These are phyloP conservation scores for Rhizophagus prolifer DNA, from an alignment of 192 early-diverging fungal genomes.

Conservation along the genomic window DNA sequence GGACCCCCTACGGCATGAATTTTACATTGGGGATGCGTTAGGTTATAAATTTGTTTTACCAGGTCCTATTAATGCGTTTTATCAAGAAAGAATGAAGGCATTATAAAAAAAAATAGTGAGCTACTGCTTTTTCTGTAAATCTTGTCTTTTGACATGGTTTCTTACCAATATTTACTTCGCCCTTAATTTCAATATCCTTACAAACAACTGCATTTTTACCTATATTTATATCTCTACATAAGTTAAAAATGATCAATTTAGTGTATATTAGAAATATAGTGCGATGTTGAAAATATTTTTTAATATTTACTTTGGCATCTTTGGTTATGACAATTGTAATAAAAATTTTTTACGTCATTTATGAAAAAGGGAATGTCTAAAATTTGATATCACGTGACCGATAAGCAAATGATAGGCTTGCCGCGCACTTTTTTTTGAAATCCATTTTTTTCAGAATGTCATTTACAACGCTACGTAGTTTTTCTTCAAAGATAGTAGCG, in stretches of 20 bases:
- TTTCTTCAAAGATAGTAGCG: neutral
- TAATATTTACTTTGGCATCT: conserved; percentile 16
- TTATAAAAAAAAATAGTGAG: neutral
- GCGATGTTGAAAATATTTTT: neutral
- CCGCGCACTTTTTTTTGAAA: too few relatives aligned
- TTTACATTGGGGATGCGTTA: conserved; percentile 65
- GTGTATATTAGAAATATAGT: too few relatives aligned
- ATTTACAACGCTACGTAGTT: neutral
- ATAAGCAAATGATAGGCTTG: too few relatives aligned
- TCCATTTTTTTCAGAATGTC: neutral
- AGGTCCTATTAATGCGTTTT: neutral
- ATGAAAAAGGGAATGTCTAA: too few relatives aligned
- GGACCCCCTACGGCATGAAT: conserved; percentile 64
- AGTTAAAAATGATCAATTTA: neutral
- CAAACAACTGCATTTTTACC: neutral
- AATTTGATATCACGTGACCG: too few relatives aligned
- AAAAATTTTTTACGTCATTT: too few relatives aligned
- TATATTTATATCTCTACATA: neutral
- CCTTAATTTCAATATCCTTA: neutral
- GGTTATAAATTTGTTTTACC: neutral
- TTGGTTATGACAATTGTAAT: neutral
- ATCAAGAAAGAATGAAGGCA: neutral
- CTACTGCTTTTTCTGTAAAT: neutral
- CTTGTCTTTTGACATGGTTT: too few relatives aligned
- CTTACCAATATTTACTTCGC: neutral